Conservation (phyloP, 768 basidiomycete genomes). For the Calocera viscosa region DNA sequence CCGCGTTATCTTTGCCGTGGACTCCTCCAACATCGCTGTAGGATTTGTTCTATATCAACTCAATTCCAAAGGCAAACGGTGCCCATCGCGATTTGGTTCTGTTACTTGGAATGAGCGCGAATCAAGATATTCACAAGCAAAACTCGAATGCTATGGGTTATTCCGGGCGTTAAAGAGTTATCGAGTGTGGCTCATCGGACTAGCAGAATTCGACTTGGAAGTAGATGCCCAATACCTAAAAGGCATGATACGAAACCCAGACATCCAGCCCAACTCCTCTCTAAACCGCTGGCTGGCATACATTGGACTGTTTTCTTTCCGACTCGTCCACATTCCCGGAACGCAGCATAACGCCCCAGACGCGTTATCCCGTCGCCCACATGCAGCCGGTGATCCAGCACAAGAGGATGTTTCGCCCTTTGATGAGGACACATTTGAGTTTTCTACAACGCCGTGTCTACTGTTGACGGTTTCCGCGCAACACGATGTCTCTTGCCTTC, state of each 20-base stretch:
- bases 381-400: conserved; percentile 14
- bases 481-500: too few relatives aligned
- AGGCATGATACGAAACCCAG: conserved; percentile 35
- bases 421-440: neutral
- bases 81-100: conserved; percentile 30
- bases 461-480: too few relatives aligned
- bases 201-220: conserved; percentile 21
- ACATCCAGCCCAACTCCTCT: conserved; percentile 28
- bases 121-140: conserved; percentile 30
- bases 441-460: neutral
- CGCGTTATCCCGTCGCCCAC: conserved; percentile 26
- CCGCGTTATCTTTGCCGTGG: conserved; percentile 29
- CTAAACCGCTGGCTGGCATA: conserved; percentile 35
- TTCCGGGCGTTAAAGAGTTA: conserved; percentile 28
- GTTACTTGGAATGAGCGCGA: conserved; percentile 31
- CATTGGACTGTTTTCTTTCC: conserved; percentile 31
- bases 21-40: conserved; percentile 28
- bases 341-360: conserved; percentile 28
- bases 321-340: conserved; percentile 30
- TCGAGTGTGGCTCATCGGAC: conserved; percentile 23
- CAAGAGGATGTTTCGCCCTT: neutral
- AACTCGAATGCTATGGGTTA: conserved; percentile 33
- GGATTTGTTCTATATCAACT: conserved; percentile 32
- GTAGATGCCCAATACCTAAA: conserved; percentile 29
- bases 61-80: conserved; percentile 14